Conservation (phyloP, 2,329 filamentous ascomycete genomes). For the Aspergillus novofumigatus region DNA sequence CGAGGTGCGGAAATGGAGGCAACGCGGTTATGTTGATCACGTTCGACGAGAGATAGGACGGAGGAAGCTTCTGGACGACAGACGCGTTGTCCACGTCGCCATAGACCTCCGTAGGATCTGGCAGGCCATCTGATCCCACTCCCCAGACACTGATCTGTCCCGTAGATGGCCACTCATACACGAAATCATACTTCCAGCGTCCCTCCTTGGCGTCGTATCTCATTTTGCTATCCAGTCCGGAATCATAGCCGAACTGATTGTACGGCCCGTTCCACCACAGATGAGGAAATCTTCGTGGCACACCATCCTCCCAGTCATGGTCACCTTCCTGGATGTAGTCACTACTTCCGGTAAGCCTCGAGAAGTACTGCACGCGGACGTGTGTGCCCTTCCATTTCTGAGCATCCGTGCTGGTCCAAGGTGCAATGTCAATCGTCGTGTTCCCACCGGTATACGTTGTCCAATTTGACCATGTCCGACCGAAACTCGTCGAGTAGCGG, state of each 20-base stretch:
- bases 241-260: conserved; percentile 61
- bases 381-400: conserved; percentile 61
- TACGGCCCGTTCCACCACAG: conserved; percentile 58
- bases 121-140: conserved; percentile 57
- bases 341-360: conserved; percentile 54
- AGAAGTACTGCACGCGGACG: conserved; percentile 60
- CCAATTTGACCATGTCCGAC: conserved; percentile 57
- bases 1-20: conserved; percentile 51
- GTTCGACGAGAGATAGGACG: conserved; percentile 38
- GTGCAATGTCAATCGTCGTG: conserved; percentile 43
- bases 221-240: conserved; percentile 53
- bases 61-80: conserved; percentile 60
- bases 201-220: conserved; percentile 42
- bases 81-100: conserved; percentile 60
- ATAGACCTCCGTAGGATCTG: conserved; percentile 55
- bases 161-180: conserved; percentile 59
- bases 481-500: conserved; percentile 59
- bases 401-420: conserved; percentile 54
- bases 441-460: conserved; percentile 49
- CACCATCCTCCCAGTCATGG: conserved; percentile 34
- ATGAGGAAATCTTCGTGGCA: conserved; percentile 55
- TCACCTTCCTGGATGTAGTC: conserved; percentile 58
- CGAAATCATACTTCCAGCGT: conserved; percentile 56
- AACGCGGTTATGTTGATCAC: conserved; percentile 56
- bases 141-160: conserved; percentile 64